phyloP scores from a whole-genome alignment of 78 protist species.

The Polysphondylium violaceum region DNA sequence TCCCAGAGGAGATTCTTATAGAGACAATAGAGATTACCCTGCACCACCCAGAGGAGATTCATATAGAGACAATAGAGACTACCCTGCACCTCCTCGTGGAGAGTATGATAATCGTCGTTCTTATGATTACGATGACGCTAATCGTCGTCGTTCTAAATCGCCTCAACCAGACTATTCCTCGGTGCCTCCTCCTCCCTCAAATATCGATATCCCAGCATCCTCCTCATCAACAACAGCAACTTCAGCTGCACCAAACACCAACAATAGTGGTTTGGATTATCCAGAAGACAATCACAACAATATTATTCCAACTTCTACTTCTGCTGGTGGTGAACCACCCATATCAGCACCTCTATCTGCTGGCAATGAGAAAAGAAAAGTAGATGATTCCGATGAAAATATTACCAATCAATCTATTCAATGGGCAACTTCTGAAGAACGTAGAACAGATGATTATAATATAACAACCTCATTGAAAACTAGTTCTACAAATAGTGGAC shows the following conservation, averaged over 20 bases:
- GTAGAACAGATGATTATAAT: constrained; percentile 49
- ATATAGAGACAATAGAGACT: not conserved
- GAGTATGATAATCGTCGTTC: not conserved
- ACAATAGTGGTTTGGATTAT: not conserved
- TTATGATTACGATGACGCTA: not conserved
- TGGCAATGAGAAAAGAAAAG: constrained; percentile 10
- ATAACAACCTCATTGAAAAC: constrained; percentile 20
- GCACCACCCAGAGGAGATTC: constrained; percentile 5
- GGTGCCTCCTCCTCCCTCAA: constrained; percentile 1
- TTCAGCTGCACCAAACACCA: not conserved
- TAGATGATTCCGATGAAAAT: not conserved
- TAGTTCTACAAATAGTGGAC: no score
- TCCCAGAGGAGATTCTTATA: not conserved
- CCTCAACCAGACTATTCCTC: constrained; percentile 3
- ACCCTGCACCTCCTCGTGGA: not conserved
- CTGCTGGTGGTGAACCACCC: not conserved
- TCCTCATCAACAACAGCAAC: not conserved
- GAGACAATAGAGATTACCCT: no score
- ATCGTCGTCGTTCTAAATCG: constrained; percentile 2
- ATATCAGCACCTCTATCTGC: not conserved
- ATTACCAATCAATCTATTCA: constrained; percentile 68
- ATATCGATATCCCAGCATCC: not conserved
- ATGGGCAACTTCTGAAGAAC: constrained; percentile 56
- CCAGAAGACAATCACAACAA: not conserved
- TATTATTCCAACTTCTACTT: not conserved